Base-by-base conservation (phyloP, 2,329 filamentous ascomycete species). In the Stemphylium vesicarium region DNA sequence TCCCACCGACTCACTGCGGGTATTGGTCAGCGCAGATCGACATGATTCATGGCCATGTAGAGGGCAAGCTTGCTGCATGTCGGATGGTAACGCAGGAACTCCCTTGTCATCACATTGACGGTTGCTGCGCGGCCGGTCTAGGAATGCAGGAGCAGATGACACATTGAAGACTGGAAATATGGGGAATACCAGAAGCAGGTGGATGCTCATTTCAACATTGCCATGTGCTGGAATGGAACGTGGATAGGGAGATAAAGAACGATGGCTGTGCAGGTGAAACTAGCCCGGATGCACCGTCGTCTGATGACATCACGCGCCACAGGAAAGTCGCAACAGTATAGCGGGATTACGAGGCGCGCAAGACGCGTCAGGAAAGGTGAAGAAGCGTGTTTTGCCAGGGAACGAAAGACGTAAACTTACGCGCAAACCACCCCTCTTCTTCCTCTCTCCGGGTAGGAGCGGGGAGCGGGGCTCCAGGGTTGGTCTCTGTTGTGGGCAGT, bases 1-100 rank as follows among this genome's bases (percentile, higher is more conserved):
- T 99, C 95, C 95, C 94, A 98, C 80, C 94, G 87, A 80, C 92
- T 96, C 81, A 99, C 95, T 98, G 78, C 50, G 60, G 53, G 49
- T 47, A 66, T 48, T 50, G 55, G 70, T 75, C 62, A 75, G 72
- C 65, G 59, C 60, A 62, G 64, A 73, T 62, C 44, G 57, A 57
- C 47, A 40, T 52, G 48, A 59, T 54, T 44, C 32, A 60, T 60
- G 56, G 66, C 59, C 57, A 65, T 62, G 64, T 65, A 59, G 51
- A 66, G 71, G 73, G 70, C 72, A 73, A 70, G 71, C 69, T 60
- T 70, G 59, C 67, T 75, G 71, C 76, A 75, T 60, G 56, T 66
- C 65, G 56, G 65, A 66, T 61, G 60, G 63, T 71, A 65, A 77
- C 71, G 77, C 75, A 79, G 77, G 77, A 78, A 77, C 74, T 76